Conservation (phyloP, 2,329 filamentous ascomycete species). For the Blumeria hordei region DNA sequence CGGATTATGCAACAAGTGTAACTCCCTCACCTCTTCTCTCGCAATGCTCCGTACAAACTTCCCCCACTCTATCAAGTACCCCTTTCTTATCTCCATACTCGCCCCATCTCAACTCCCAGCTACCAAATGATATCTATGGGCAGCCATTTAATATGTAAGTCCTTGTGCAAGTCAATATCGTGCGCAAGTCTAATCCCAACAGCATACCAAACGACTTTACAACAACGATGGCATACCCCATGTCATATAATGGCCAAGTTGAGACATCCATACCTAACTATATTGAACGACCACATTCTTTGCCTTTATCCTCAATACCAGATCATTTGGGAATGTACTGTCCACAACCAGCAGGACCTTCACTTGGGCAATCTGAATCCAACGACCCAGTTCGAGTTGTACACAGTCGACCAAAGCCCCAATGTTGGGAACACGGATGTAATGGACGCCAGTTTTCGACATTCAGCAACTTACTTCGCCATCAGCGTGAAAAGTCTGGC, state of each 20-base stretch:
- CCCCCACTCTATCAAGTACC: conserved; percentile 9
- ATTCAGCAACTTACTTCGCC: conserved; percentile 79
- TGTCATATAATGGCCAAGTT: conserved; percentile 10
- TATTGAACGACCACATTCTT: conserved; percentile 11
- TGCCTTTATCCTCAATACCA: conserved; percentile 10
- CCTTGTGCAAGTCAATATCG: not conserved
- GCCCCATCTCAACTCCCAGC: conserved; percentile 9
- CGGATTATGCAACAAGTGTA: conserved; percentile 12
- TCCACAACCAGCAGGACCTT: conserved; percentile 15
- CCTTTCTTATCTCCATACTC: conserved; percentile 13
- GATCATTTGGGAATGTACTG: conserved; percentile 12
- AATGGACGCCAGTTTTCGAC: conserved; percentile 90
- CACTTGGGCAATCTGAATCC: conserved; percentile 18
- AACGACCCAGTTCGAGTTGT: conserved; percentile 38
- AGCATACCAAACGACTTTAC: conserved; percentile 11
- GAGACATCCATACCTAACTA: conserved; percentile 11
- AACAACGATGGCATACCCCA: conserved; percentile 8
- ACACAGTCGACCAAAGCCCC: conserved; percentile 66
- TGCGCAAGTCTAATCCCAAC: not conserved
- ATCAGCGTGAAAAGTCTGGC: conserved; percentile 85
- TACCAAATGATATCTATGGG: conserved; percentile 12
- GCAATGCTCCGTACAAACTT: conserved; percentile 10
- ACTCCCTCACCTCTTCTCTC: conserved; percentile 14
- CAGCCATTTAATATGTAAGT: conserved; percentile 14
- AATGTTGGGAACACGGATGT: conserved; percentile 94